Evolutionary conservation across 139 green algal genomes (phyloP).

Genomic region (Chlorella vulgaris): DNA sequence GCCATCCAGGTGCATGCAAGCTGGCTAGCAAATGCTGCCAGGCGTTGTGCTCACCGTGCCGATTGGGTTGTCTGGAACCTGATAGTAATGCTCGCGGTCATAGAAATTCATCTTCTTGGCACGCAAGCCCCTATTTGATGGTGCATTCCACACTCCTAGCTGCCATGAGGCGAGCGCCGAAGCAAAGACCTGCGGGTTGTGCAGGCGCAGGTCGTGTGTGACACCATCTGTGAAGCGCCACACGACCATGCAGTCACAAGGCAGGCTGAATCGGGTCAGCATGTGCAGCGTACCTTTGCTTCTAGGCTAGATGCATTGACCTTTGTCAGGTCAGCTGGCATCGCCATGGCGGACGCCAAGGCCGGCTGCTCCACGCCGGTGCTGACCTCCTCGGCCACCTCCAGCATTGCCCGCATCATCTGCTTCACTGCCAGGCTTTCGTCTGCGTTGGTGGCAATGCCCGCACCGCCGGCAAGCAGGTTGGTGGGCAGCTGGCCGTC

Average conservation of each 20-base stretch:
- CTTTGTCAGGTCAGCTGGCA: neutral
- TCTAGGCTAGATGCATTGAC: neutral
- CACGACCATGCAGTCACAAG: neutral
- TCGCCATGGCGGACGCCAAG: neutral
- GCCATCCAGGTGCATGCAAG: neutral
- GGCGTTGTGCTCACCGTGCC: constrained; percentile 6
- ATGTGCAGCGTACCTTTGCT: constrained; percentile 10
- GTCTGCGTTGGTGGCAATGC: neutral
- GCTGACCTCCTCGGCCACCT: constrained; percentile 5
- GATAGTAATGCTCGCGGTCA: constrained; percentile 25
- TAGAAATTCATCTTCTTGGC: constrained; percentile 9
- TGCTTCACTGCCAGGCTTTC: neutral
- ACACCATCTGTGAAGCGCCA: neutral
- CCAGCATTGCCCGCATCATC: neutral
- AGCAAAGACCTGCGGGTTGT: constrained; percentile 1
- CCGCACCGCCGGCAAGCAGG: neutral
- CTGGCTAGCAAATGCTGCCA: neutral
- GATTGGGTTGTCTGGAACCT: constrained; percentile 4
- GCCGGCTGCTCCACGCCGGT: neutral
- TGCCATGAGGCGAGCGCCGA: constrained; percentile 9
- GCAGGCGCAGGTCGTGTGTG: neutral
- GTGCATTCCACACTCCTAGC: constrained; percentile 12
- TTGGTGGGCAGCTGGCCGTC: neutral
- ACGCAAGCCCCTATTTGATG: constrained; percentile 1
- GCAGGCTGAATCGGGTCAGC: too few relatives aligned